Evolutionary conservation across 106 monocot species (phyloP).

Genomic region (Hemerocallis citrina): DNA sequence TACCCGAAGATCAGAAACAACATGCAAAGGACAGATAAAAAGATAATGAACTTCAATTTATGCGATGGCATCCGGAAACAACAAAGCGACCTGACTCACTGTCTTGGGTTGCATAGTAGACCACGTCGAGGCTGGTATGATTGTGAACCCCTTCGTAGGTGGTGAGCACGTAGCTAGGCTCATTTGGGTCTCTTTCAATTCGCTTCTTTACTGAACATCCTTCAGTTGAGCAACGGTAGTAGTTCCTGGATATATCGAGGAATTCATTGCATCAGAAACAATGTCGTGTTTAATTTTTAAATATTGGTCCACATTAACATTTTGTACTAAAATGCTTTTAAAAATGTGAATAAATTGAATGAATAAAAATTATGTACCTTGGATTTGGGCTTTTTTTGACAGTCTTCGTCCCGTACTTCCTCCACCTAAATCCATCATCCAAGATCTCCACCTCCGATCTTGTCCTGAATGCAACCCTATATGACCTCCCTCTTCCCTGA

Average conservation of each 20-base stretch:
- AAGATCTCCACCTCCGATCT: slow-evolving; percentile 14
- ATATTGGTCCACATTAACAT: neutral
- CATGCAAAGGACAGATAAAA: too few species aligned
- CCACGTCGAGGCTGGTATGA: slow-evolving; percentile 25
- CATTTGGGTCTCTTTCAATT: slow-evolving; percentile 30
- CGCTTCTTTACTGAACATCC: slow-evolving; percentile 54
- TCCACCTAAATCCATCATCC: slow-evolving; percentile 23
- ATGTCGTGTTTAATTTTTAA: neutral
- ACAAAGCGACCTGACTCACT: slow-evolving; percentile 19
- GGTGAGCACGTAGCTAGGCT: slow-evolving; percentile 33
- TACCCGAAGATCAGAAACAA: too few species aligned
- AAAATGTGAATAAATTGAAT: neutral
- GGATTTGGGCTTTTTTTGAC: slow-evolving; percentile 24
- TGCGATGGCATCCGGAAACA: slow-evolving; percentile 26
- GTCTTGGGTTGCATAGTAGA: slow-evolving; percentile 37
- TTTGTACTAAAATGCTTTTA: neutral
- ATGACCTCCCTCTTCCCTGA: neutral
- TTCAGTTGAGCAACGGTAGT: slow-evolving; percentile 15
- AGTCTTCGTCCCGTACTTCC: slow-evolving; percentile 23
- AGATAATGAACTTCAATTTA: too few species aligned
- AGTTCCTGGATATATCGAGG: slow-evolving; percentile 1
- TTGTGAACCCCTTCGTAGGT: slow-evolving; percentile 44
- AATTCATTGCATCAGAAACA: neutral
- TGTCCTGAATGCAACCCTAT: slow-evolving; percentile 14
- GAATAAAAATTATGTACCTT: slow-evolving; percentile 4